Percentiles rank a stretch among this genome's conserved stretches.
phyloP scores from a whole-genome alignment of 192 early-diverging fungal species.

The Pilobolus umbonatus region DNA sequence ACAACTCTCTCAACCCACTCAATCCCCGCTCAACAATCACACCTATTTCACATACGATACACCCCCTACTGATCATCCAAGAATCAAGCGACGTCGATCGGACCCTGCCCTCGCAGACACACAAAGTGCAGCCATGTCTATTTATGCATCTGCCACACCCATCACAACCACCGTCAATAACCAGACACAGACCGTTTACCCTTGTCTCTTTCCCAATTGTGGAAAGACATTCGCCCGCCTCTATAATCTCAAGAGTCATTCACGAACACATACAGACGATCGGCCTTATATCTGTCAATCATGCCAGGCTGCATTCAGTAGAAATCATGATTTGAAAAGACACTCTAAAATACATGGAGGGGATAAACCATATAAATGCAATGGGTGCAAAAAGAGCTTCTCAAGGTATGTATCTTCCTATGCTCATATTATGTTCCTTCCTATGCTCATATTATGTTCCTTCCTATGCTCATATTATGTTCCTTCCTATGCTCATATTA shows the following conservation, averaged over 20 bases:
- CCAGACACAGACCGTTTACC: conserved; percentile 32
- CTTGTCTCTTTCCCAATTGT: conserved; percentile 70
- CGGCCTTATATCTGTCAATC: conserved; percentile 59
- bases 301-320: conserved; percentile 48
- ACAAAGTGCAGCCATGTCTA: conserved; percentile 25
- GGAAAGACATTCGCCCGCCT: conserved; percentile 78
- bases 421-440: neutral
- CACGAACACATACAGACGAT: conserved; percentile 72
- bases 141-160: conserved; percentile 29
- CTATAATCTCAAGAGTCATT: conserved; percentile 86
- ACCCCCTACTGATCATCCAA: neutral
- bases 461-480: conserved; percentile 43
- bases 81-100: conserved; percentile 13
- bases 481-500: neutral
- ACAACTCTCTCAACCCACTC: conserved; percentile 17
- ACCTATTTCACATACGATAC: neutral
- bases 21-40: conserved; percentile 2
- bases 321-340: conserved; percentile 71
- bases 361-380: conserved; percentile 72
- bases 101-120: conserved; percentile 21
- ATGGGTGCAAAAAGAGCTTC: conserved; percentile 69
- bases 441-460: neutral
- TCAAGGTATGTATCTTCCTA: conserved; percentile 40
- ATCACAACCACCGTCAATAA: conserved; percentile 29
- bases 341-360: conserved; percentile 75